These are phyloP conservation scores for Colletotrichum sp. DNA, from an alignment of 2,329 filamentous ascomycete genomes.

Conservation along the genomic window DNA sequence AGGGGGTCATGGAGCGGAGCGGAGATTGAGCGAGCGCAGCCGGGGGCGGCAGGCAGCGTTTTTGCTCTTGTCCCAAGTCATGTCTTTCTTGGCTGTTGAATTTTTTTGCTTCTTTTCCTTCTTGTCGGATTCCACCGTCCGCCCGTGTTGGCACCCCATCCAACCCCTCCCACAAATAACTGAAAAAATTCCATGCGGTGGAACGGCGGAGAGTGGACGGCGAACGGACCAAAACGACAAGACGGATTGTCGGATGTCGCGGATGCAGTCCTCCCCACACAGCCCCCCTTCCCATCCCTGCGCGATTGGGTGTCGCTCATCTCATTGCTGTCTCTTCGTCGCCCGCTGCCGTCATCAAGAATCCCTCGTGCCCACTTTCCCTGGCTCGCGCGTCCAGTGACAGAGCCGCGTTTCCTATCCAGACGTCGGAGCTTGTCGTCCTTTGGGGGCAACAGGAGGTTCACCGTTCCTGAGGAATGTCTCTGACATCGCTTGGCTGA, in stretches of 20 bases:
- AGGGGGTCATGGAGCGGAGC: background rate
- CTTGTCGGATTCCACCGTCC: background rate
- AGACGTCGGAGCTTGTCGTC: background rate
- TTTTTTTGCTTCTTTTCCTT: background rate
- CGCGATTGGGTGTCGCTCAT: background rate
- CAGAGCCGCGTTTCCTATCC: conserved; percentile 7
- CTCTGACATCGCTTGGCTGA: background rate
- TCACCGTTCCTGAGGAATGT: background rate
- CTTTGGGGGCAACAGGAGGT: background rate
- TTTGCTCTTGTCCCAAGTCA: background rate
- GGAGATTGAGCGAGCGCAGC: background rate
- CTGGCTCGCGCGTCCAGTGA: background rate
- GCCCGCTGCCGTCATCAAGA: conserved; percentile 4
- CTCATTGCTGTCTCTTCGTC: background rate
- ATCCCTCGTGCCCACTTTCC: background rate
- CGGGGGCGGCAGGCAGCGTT: background rate
- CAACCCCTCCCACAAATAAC: background rate
- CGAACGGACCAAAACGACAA: conserved; percentile 11
- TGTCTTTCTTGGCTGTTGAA: background rate
- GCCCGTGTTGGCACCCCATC: background rate
- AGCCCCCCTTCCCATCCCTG: background rate
- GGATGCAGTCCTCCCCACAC: conserved; percentile 7
- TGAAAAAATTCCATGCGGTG: background rate
- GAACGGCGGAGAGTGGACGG: background rate
- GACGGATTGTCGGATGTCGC: conserved; percentile 18